These are phyloP conservation scores for Trametes cubensis DNA, from an alignment of 768 basidiomycete species.

Conservation along the genomic window DNA sequence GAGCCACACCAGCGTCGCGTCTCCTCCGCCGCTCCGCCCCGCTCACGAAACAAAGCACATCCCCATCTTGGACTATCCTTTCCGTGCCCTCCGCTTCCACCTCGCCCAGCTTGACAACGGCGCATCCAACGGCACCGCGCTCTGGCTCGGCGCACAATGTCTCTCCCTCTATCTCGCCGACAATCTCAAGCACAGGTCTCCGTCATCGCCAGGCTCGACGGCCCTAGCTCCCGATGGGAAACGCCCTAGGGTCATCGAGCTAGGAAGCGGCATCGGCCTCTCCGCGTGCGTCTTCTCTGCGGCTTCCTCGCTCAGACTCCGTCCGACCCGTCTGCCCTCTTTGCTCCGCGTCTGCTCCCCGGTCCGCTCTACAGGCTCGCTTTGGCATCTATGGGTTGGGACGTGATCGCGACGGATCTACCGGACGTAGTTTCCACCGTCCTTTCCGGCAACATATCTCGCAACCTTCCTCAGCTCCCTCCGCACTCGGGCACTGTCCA, in stretches of 20 bases:
- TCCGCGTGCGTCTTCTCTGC: slow-evolving; percentile 56
- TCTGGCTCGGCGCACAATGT: slow-evolving; percentile 85
- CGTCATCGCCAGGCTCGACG: slow-evolving; percentile 13
- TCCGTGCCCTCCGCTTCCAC: slow-evolving; percentile 42
- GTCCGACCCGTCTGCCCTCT: slow-evolving; percentile 8
- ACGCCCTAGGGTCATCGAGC: slow-evolving; percentile 60
- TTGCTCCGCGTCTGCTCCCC: slow-evolving; percentile 2
- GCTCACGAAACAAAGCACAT: slow-evolving; percentile 71
- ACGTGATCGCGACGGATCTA: slow-evolving; percentile 78
- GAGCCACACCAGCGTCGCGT: slow-evolving; percentile 26
- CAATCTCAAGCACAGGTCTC: slow-evolving; percentile 35
- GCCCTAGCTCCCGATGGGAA: slow-evolving; percentile 13
- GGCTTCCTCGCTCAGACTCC: slow-evolving; percentile 14
- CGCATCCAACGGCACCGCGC: slow-evolving; percentile 73
- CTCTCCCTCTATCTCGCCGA: slow-evolving; percentile 63
- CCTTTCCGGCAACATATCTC: slow-evolving; percentile 60
- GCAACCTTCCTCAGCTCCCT: slow-evolving; percentile 43
- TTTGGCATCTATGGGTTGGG: slow-evolving; percentile 68
- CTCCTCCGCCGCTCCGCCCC: slow-evolving; percentile 37
- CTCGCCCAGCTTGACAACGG: slow-evolving; percentile 66
- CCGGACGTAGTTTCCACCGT: slow-evolving; percentile 63
- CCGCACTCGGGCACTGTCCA: slow-evolving; percentile 50
- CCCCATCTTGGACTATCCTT: slow-evolving; percentile 48
- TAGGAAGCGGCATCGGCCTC: slow-evolving; percentile 84
- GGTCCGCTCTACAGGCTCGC: slow-evolving; percentile 49